Base-by-base conservation (phyloP, 2,329 filamentous ascomycete species). In the Venturia effusa region DNA sequence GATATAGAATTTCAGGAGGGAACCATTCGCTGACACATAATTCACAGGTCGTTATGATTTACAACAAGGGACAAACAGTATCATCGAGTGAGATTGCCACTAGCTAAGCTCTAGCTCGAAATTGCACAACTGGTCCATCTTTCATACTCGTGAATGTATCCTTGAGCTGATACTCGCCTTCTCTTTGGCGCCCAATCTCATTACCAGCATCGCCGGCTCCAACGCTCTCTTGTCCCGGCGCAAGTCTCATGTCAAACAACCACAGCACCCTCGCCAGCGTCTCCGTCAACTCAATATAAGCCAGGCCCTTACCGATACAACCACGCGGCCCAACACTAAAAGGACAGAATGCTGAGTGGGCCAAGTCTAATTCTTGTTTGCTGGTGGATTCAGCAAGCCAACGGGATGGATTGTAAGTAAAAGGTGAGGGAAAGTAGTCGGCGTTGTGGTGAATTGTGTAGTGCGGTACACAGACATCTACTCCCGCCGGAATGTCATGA, bases 111-210 rank as follows among this genome's bases (percentile, higher is more conserved):
- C 61, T 51, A 19, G 54, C 19, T 57, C 71, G 68, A 62, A 78
- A 77, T 75, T 89, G 83, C 64, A 90, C 77, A 75, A 88, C 79
- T 0, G 86, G 85, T 0, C 88, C 88, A 69, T 88, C 81, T 77
- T 90, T 92, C 69, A 83, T 78, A 69, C 86, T 88, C 39, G 88
- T 89, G 74, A 92, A 91, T 22, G 84, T 87, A 71, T 92, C 88
- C 61, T 81, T 75, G 64, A 90, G 76, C 77, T 90, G 88, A 73
- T 86, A 89, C 78, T 91, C 88, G 1, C 71, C 76, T 22, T 70
- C 71, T 59, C 81, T 78, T 64, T 85, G 79, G 57, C 85, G 77
- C 8, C 84, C 85, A 76, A 76, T 81, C 70, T 81, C 83, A 8
- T 77, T 70, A 37, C 75, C 76, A 2, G 71, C 68, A 55, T 74